A percentile compares a stretch with the other conserved stretches of the same genome.
These are phyloP conservation scores for Hygrophila difformis DNA, from an alignment of 257 asterid genomes.

Conservation along the genomic window DNA sequence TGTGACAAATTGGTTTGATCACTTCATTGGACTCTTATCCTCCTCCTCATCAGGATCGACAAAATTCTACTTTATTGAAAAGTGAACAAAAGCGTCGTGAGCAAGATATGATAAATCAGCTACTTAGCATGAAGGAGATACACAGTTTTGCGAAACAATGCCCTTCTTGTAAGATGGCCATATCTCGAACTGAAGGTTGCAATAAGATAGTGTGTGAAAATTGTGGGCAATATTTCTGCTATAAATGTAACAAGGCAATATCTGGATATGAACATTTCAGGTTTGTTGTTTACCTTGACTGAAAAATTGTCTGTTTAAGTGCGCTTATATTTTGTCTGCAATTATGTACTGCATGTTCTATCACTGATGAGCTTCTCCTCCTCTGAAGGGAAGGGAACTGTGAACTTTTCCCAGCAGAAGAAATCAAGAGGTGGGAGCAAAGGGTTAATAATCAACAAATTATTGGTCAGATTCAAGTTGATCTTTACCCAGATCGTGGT, in stretches of 20 bases:
- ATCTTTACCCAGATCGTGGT: conserved; percentile 26
- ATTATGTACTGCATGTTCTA: neutral
- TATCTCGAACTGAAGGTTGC: conserved; percentile 83
- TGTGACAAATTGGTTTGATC: neutral
- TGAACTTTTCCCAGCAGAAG: conserved; percentile 64
- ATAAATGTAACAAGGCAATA: conserved; percentile 56
- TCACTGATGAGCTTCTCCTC: conserved; percentile 14
- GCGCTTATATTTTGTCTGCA: neutral
- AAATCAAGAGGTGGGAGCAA: conserved; percentile 59
- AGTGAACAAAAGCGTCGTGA: conserved; percentile 57
- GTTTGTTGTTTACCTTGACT: conserved; percentile 23
- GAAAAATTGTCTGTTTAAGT: neutral
- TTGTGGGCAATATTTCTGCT: conserved; percentile 77
- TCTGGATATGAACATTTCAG: conserved; percentile 86
- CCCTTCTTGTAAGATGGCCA: conserved; percentile 90
- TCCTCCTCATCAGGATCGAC: conserved; percentile 54
- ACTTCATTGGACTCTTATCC: conserved; percentile 16
- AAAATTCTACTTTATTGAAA: conserved; percentile 40
- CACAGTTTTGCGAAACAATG: conserved; percentile 61
- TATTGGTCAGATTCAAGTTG: conserved; percentile 43
- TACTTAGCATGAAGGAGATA: conserved; percentile 55
- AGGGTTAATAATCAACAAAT: conserved; percentile 51
- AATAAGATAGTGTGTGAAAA: conserved; percentile 75
- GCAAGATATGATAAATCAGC: conserved; percentile 62
- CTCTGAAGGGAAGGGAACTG: conserved; percentile 51